A percentile compares a stretch with the other conserved stretches of the same genome.
Conservation (phyloP, 495 filamentous ascomycete species). For the Xylaria grammica region DNA sequence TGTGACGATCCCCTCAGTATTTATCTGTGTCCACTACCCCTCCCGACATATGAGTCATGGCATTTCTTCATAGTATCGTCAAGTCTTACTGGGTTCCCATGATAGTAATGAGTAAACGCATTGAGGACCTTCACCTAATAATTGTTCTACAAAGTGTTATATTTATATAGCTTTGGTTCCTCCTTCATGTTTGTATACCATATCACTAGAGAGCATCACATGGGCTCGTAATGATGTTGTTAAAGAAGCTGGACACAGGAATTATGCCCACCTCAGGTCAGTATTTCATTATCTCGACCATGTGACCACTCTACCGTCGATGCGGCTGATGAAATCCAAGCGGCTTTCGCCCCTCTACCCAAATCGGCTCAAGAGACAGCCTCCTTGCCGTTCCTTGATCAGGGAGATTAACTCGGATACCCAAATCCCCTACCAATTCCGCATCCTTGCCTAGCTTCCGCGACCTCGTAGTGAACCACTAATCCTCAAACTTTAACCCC, state of each 20-base stretch:
- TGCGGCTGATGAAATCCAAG: slow-evolving; percentile 29
- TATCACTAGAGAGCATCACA: not conserved
- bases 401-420: slow-evolving; percentile 19
- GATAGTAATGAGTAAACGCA: too few species aligned
- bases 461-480: slow-evolving; percentile 36
- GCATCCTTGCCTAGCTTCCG: not conserved
- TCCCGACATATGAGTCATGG: too few species aligned
- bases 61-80: too few species aligned
- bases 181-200: not conserved
- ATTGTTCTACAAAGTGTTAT: not conserved
- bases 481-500: slow-evolving; percentile 36
- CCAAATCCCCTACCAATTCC: not conserved
- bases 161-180: not conserved
- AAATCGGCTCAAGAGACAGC: slow-evolving; percentile 27
- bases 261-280: slow-evolving; percentile 31
- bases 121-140: not conserved
- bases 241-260: slow-evolving; percentile 19
- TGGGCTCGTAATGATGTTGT: too few species aligned
- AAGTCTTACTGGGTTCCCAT: too few species aligned
- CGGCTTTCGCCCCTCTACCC: slow-evolving; percentile 12
- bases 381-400: not conserved
- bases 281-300: slow-evolving; percentile 27
- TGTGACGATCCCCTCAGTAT: too few species aligned
- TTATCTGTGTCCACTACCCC: too few species aligned
- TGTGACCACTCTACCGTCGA: slow-evolving; percentile 4